phyloP scores from a whole-genome alignment of 2,329 filamentous ascomycete genomes.

The Monosporascus sp. region DNA sequence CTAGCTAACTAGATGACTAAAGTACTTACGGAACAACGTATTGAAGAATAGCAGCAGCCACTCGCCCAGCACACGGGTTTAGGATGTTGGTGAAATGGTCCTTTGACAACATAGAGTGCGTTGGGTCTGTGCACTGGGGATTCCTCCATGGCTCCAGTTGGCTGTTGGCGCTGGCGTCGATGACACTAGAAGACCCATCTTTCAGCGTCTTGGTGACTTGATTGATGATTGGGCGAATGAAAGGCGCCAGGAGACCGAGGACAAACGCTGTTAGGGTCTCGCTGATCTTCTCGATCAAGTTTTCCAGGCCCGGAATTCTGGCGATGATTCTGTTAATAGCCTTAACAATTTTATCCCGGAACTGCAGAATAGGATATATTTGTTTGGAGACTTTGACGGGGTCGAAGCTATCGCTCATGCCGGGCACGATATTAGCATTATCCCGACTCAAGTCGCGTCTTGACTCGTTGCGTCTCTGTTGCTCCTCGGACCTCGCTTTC shows the following conservation, averaged over 20 bases:
- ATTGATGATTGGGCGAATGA: conserved; percentile 86
- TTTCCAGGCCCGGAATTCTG: conserved; percentile 87
- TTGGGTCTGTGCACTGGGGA: conserved; percentile 69
- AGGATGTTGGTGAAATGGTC: conserved; percentile 79
- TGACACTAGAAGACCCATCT: conserved; percentile 71
- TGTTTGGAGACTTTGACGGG: conserved; percentile 69
- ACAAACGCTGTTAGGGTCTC: conserved; percentile 92
- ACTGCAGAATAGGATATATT: conserved; percentile 92
- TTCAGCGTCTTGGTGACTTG: conserved; percentile 81
- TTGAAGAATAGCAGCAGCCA: conserved; percentile 72
- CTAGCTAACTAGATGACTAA: not conserved
- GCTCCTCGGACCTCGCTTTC: conserved; percentile 60
- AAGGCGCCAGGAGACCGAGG: conserved; percentile 84
- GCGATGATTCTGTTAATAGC: conserved; percentile 79
- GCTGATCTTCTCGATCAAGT: conserved; percentile 87
- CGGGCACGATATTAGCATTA: conserved; percentile 60
- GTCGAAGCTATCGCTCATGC: conserved; percentile 73
- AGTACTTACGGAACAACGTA: conserved; percentile 71
- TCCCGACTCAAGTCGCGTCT: conserved; percentile 32
- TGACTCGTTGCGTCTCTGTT: conserved; percentile 41
- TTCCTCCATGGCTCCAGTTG: conserved; percentile 80
- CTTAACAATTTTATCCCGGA: conserved; percentile 90
- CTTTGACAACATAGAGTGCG: conserved; percentile 78
- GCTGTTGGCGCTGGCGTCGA: conserved; percentile 63
- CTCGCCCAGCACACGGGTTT: conserved; percentile 70